phyloP scores from a whole-genome alignment of 768 basidiomycete genomes.

The Strobilomyces dryophilus region DNA sequence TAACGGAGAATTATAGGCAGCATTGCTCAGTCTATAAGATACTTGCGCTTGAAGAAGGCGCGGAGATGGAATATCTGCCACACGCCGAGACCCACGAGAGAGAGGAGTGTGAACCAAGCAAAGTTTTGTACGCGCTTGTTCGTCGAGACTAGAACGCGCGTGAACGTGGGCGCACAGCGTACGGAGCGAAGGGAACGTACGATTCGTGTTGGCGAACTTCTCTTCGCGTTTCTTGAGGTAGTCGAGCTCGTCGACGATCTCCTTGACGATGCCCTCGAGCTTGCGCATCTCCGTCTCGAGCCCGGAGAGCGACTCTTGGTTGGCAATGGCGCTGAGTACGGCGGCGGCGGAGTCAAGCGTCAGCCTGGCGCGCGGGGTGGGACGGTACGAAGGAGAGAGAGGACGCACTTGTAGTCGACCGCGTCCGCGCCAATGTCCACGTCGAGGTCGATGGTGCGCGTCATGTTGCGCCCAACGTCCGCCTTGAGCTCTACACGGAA shows the following conservation, averaged over 20 bases:
- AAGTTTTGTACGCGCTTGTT: conserved; percentile 90
- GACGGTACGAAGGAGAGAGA: not conserved
- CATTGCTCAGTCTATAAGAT: conserved; percentile 71
- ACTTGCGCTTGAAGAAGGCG: conserved; percentile 94
- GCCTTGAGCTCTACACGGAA: conserved; percentile 39
- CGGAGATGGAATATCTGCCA: conserved; percentile 97
- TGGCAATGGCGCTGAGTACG: conserved; percentile 83
- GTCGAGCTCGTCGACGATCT: conserved; percentile 89
- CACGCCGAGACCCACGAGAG: conserved; percentile 73
- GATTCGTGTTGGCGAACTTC: conserved; percentile 81
- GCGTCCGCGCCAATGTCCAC: conserved; percentile 98
- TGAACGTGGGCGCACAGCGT: not conserved
- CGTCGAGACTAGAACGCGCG: conserved; percentile 69
- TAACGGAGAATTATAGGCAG: conserved; percentile 2
- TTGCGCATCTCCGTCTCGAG: conserved; percentile 99
- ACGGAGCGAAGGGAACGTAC: conserved; percentile 45
- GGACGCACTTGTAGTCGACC: conserved; percentile 92
- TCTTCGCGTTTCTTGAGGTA: conserved; percentile 92
- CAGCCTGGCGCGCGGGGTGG: too few species aligned
- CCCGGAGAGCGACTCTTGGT: conserved; percentile 93
- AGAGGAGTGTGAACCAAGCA: conserved; percentile 81
- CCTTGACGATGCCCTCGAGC: conserved; percentile 90
- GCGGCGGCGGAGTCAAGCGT: not conserved
- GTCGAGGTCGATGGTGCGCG: conserved; percentile 84
- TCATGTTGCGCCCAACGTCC: conserved; percentile 46